Conservation (phyloP, 768 basidiomycete species). For the Lactarius indigo region DNA sequence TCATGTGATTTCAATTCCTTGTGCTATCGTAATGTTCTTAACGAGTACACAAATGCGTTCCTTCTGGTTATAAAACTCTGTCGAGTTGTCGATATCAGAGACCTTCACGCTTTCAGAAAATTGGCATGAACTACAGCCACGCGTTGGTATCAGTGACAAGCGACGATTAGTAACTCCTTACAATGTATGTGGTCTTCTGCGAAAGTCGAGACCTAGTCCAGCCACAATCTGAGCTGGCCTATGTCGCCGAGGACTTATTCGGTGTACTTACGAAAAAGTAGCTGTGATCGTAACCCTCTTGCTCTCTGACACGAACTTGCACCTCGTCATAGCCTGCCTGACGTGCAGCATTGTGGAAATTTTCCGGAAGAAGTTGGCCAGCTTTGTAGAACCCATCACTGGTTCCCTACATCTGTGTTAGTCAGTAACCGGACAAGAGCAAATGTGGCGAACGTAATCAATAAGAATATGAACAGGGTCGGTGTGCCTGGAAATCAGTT, state of each 20-base stretch:
- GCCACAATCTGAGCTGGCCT: neutral
- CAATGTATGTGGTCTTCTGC: conserved; percentile 87
- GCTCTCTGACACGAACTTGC: conserved; percentile 73
- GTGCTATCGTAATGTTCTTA: conserved; percentile 14
- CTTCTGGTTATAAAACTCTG: neutral
- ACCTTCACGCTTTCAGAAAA: conserved; percentile 68
- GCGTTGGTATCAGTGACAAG: conserved; percentile 27
- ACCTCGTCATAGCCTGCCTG: conserved; percentile 67
- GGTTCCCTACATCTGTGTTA: conserved; percentile 52
- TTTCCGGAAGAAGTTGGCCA: conserved; percentile 87
- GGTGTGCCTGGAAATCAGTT: conserved; percentile 61
- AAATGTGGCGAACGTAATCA: conserved; percentile 63
- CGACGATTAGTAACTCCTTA: conserved; percentile 32
- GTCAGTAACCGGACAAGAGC: neutral
- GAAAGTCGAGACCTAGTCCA: conserved; percentile 78
- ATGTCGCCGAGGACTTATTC: neutral
- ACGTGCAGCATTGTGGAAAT: conserved; percentile 76
- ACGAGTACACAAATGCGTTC: conserved; percentile 7
- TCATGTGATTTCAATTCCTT: conserved; percentile 12
- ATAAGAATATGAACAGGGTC: conserved; percentile 75
- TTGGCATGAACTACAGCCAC: conserved; percentile 72
- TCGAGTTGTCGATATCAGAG: neutral
- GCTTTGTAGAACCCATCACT: conserved; percentile 80
- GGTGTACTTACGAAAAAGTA: conserved; percentile 71
- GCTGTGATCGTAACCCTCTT: conserved; percentile 84